Evolutionary conservation across 129 eudicot genomes (phyloP).

Genomic region (Arctium lappa): DNA sequence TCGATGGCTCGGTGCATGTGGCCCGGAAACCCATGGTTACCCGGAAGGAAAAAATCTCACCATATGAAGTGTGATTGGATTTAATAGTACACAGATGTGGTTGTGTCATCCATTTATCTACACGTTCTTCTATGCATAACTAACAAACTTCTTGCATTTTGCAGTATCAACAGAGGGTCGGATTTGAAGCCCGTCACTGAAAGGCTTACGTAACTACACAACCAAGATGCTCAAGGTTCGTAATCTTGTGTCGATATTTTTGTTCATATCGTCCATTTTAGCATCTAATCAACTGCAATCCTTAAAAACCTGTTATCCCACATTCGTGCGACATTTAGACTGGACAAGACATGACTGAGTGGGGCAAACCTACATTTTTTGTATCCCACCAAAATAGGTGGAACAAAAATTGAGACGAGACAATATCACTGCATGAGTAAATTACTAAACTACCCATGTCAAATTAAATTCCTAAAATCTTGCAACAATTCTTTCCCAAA

Average conservation of each 20-base stretch:
- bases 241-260: background rate
- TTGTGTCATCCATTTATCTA: background rate
- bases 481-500: background rate
- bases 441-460: too few relatives aligned
- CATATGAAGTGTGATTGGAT: background rate
- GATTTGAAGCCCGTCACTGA: conserved; percentile 52
- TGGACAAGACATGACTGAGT: too few relatives aligned
- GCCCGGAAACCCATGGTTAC: too few relatives aligned
- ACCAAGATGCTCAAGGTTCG: conserved; percentile 24
- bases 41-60: too few relatives aligned
- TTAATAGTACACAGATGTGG: background rate
- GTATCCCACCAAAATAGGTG: too few relatives aligned
- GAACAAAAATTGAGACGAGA: too few relatives aligned
- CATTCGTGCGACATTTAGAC: too few relatives aligned
- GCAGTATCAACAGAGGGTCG: conserved; percentile 53
- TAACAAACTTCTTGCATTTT: conserved; percentile 1
- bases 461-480: too few relatives aligned
- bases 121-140: background rate
- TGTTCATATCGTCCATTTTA: conserved; percentile 3
- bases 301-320: background rate
- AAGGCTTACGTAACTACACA: conserved; percentile 30
- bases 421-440: too few relatives aligned
- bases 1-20: too few relatives aligned
- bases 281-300: background rate
- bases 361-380: too few relatives aligned